Percentiles rank a stretch among this genome's conserved stretches.
These are phyloP conservation scores for Silene vulgaris DNA, from an alignment of 179 eudicot genomes.

Conservation along the genomic window DNA sequence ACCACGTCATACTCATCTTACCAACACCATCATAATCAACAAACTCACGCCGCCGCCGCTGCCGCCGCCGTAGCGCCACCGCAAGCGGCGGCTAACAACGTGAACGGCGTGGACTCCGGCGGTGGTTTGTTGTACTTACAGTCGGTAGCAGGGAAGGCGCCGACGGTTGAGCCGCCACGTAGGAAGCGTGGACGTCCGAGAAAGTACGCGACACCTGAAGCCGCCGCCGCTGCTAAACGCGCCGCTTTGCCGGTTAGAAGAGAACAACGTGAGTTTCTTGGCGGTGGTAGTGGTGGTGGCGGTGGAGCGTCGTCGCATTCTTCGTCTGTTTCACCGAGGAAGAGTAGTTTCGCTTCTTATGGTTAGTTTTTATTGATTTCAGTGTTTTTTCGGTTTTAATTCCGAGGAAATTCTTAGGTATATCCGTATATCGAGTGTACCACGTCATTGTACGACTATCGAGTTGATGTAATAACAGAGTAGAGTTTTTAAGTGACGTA, in stretches of 20 bases:
- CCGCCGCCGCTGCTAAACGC: slow-evolving; percentile 61
- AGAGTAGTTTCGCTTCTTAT: slow-evolving; percentile 34
- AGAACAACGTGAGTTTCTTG: slow-evolving; percentile 22
- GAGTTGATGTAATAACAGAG: too few species aligned
- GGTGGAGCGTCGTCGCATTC: slow-evolving; percentile 23
- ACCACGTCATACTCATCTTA: slow-evolving; percentile 32
- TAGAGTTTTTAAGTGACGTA: too few species aligned
- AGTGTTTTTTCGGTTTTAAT: too few species aligned
- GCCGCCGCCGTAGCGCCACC: slow-evolving; percentile 3
- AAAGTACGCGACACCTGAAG: slow-evolving; percentile 67
- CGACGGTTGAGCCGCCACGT: slow-evolving; percentile 41
- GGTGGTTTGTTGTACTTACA: slow-evolving; percentile 38
- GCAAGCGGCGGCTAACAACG: slow-evolving; percentile 17
- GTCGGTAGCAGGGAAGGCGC: slow-evolving; percentile 43
- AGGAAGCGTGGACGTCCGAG: slow-evolving; percentile 69
- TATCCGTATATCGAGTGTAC: too few species aligned
- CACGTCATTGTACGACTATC: too few species aligned
- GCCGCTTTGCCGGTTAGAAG: slow-evolving; percentile 32
- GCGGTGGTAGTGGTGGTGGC: slow-evolving; percentile 17
- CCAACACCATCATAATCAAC: slow-evolving; percentile 7
- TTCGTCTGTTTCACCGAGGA: slow-evolving; percentile 41
- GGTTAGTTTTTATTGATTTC: slow-evolving; percentile 25
- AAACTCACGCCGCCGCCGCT: not conserved
- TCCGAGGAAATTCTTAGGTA: too few species aligned
- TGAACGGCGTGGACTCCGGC: slow-evolving; percentile 32